phyloP scores from a whole-genome alignment of 169 alveolate genomes.

The Eimeria brunetti region DNA sequence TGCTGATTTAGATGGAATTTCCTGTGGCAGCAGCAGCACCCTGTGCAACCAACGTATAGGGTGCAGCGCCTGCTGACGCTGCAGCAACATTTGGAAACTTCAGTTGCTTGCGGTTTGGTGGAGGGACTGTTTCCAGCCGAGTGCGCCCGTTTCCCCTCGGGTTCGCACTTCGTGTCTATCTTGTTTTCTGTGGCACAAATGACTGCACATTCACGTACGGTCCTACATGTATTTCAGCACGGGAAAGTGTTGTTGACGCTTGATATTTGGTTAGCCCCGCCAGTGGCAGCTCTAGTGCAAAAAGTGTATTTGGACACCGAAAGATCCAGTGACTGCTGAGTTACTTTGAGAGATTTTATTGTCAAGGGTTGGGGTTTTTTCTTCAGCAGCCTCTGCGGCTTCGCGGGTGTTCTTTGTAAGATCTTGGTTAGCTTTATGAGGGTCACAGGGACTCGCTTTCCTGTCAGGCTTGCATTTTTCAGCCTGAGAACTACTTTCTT shows the following conservation, averaged over 20 bases:
- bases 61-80: conserved; percentile 10
- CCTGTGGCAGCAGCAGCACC: conserved; percentile 27
- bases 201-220: neutral
- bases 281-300: neutral
- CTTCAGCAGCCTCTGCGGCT: neutral
- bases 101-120: neutral
- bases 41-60: neutral
- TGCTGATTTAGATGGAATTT: neutral
- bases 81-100: conserved; percentile 5
- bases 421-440: neutral
- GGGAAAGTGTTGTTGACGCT: neutral
- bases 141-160: neutral
- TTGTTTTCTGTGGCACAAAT: neutral
- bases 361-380: neutral
- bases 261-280: neutral
- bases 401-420: neutral
- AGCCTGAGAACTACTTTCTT: neutral
- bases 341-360: conserved; percentile 5
- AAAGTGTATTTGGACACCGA: neutral
- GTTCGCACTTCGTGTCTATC: neutral
- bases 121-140: neutral
- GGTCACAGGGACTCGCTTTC: neutral
- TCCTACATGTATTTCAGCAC: neutral
- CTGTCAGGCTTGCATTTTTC: neutral
- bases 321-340: neutral